These are phyloP conservation scores for Ceratocystis harringtonii DNA, from an alignment of 2,329 filamentous ascomycete genomes.

Conservation along the genomic window DNA sequence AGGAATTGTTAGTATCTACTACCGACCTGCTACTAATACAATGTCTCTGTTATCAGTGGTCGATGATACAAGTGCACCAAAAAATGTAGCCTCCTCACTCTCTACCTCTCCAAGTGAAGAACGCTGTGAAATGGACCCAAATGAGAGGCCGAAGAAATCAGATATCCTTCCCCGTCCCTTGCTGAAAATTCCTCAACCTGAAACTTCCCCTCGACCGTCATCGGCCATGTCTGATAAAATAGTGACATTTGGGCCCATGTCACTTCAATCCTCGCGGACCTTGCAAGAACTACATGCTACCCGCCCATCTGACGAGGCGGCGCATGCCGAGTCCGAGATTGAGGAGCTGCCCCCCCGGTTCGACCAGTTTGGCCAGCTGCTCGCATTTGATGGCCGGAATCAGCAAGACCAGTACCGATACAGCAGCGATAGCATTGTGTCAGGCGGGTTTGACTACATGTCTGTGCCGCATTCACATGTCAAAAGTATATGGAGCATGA, in stretches of 20 bases:
- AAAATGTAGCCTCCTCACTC: neutral
- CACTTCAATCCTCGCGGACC: slow-evolving; percentile 26
- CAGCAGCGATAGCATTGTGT: neutral
- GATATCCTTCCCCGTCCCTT: neutral
- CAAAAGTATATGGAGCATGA: neutral
- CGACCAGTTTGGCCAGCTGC: slow-evolving; percentile 29
- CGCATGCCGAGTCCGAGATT: slow-evolving; percentile 26
- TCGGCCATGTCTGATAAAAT: slow-evolving; percentile 10
- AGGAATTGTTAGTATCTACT: neutral
- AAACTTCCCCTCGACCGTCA: neutral
- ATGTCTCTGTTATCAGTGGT: neutral
- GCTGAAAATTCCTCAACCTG: neutral
- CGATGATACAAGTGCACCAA: neutral
- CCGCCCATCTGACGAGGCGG: slow-evolving; percentile 8
- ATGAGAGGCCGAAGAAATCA: slow-evolving; percentile 2
- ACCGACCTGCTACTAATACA: slow-evolving; percentile 1
- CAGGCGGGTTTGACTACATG: neutral
- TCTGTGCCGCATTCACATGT: neutral
- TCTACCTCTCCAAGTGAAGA: slow-evolving; percentile 6
- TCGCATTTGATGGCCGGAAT: slow-evolving; percentile 20
- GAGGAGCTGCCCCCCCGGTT: slow-evolving; percentile 35
- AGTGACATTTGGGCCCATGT: slow-evolving; percentile 35
- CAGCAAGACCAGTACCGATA: neutral
- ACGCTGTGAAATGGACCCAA: slow-evolving; percentile 5
- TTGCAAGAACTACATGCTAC: slow-evolving; percentile 14